Conservation (phyloP, 257 asterid species). For the Solanum piurae region DNA sequence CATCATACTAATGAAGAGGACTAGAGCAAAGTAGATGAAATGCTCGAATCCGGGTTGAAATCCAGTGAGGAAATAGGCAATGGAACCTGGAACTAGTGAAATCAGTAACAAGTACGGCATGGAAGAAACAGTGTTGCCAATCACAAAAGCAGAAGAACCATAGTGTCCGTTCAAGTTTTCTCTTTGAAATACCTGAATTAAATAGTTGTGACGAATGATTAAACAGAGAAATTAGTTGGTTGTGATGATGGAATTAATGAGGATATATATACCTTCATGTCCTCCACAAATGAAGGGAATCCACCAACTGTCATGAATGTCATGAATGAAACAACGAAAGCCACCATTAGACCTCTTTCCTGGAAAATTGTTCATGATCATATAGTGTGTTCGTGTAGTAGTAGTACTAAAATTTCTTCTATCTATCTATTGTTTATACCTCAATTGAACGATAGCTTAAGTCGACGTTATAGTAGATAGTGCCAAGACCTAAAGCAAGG, state of each 20-base stretch:
- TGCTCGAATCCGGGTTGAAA: conserved; percentile 1
- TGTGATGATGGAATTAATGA: background rate
- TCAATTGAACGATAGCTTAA: conserved; percentile 1
- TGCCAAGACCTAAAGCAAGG: conserved; percentile 8
- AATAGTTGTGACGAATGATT: too few relatives aligned
- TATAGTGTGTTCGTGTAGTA: background rate
- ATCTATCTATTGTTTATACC: background rate
- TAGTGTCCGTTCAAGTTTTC: conserved; percentile 28
- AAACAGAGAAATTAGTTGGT: background rate
- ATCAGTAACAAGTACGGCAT: conserved; percentile 17
- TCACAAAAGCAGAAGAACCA: conserved; percentile 9
- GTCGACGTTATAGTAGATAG: conserved; percentile 7
- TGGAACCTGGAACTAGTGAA: conserved; percentile 16
- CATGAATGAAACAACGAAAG: conserved; percentile 50
- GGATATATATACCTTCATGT: conserved; percentile 28
- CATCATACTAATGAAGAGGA: conserved; percentile 11
- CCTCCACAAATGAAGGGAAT: conserved; percentile 51
- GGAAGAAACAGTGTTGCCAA: conserved; percentile 14
- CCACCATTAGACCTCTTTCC: conserved; percentile 30
- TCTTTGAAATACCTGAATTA: conserved; percentile 14
- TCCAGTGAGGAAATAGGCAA: conserved; percentile 14
- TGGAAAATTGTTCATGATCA: background rate
- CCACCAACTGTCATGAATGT: conserved; percentile 53
- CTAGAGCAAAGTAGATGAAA: conserved; percentile 5
- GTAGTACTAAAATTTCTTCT: too few relatives aligned